Conservation (phyloP, 73 alveolate species). For the Blepharisma japonicum region DNA sequence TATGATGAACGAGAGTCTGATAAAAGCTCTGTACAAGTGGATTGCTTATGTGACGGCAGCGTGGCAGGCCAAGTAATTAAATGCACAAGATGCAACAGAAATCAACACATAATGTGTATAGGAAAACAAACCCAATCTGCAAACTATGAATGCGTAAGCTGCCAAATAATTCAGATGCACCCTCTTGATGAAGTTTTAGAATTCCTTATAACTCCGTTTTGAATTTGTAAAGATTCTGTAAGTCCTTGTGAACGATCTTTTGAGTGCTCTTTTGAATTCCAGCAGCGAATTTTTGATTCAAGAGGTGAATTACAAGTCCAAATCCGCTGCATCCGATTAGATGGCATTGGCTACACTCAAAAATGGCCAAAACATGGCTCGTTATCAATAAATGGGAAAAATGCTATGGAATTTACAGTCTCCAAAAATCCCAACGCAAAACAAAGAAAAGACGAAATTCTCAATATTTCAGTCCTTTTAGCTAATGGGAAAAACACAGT, state of each 20-base stretch:
- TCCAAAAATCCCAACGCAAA: constrained; percentile 57
- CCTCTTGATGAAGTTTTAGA: constrained; percentile 3
- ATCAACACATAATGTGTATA: too few species aligned
- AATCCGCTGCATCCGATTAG: constrained; percentile 53
- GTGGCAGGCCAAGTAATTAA: too few species aligned
- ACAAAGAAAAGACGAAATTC: constrained; percentile 54
- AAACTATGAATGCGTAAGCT: not conserved
- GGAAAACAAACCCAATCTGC: too few species aligned
- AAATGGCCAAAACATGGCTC: constrained; percentile 56
- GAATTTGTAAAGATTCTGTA: not conserved
- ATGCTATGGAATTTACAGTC: constrained; percentile 37
- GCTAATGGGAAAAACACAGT: constrained; percentile 41
- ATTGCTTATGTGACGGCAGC: too few species aligned
- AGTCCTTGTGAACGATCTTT: too few species aligned
- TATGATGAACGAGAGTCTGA: too few species aligned
- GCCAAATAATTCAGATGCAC: not conserved
- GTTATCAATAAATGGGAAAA: constrained; percentile 32
- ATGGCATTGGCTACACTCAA: constrained; percentile 43
- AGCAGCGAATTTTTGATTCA: not conserved
- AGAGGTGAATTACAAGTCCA: constrained; percentile 33
- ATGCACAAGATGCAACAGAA: too few species aligned
- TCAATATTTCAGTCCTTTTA: constrained; percentile 35
- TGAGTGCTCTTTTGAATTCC: too few species aligned
- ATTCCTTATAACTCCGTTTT: not conserved
- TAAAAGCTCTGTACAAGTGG: too few species aligned